Evolutionary conservation across 345 rosid genomes (phyloP).

Genomic region (Orychophragmus violaceus): DNA sequence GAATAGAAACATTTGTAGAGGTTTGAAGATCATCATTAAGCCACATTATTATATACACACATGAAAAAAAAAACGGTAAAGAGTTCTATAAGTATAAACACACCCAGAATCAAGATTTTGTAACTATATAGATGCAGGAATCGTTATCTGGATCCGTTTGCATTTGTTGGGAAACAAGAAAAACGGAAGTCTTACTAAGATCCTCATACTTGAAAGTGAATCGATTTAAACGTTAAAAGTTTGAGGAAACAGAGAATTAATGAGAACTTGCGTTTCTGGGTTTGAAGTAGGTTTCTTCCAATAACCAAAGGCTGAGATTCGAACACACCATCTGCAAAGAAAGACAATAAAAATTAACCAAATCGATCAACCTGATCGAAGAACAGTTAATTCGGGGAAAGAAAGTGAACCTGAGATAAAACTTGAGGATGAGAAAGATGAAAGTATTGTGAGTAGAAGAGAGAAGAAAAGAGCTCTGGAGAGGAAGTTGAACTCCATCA

Average conservation of each 20-base stretch:
- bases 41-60: neutral
- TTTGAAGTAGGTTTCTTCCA: slow-evolving; percentile 68
- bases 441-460: slow-evolving; percentile 29
- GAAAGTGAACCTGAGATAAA: slow-evolving; percentile 46
- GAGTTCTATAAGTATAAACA: neutral
- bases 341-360: neutral
- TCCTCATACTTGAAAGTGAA: neutral
- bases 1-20: neutral
- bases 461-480: slow-evolving; percentile 25
- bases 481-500: slow-evolving; percentile 26
- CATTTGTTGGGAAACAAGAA: neutral
- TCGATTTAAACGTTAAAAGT: neutral
- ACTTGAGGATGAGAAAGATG: slow-evolving; percentile 33
- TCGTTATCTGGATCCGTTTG: slow-evolving; percentile 1
- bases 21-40: neutral
- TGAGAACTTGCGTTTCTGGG: slow-evolving; percentile 44
- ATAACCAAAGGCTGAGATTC: slow-evolving; percentile 37
- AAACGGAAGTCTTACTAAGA: neutral
- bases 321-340: slow-evolving; percentile 35
- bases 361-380: too few relatives aligned
- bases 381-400: neutral
- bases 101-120: neutral
- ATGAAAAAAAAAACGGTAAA: neutral
- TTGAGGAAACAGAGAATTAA: neutral
- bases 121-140: neutral